Base-by-base conservation (phyloP, 2,329 filamentous ascomycete genomes). In the Rhinocladiella mackenziei region DNA sequence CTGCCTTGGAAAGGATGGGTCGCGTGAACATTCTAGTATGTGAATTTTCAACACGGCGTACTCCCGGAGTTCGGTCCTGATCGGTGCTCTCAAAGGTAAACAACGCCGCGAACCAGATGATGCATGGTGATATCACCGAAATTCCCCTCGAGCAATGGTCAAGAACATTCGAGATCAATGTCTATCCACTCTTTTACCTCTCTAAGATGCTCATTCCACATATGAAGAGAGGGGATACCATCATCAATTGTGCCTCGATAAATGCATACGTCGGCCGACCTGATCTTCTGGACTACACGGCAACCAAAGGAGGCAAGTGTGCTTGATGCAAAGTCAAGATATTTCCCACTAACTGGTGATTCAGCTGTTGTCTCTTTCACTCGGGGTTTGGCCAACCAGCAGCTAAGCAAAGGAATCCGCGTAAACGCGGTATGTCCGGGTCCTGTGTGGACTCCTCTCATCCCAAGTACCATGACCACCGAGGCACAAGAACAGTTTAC, bases 191-290 rank as follows among this genome's bases (percentile, higher is more conserved):
- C 70, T 92, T 89, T 72, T 91, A 81, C 68, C 72, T 91, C 25
- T 76, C 85, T 48, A 92, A 92, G 64, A 87, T 89, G 60, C 67
- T 75, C 9, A 72, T 92, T 8, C 80, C 80, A 1, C 83, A 89
- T 65, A 84, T 92, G 80, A 77, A 78, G 59, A 63, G 65, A n/a
- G 86, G 87, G 25, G 75, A 79, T 43, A 81, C 79, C 18, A 88
- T 94, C 62, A 88, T 94, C 74, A 92, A 91, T 70, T 89, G 87
- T 61, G 81, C 85, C 32, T 89, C 84, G 22, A 82, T 92, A 62
- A 91, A 91, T 62, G 84, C 82, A 18, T 92, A 91, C 66, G 77
- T 89, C 45, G 86, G 86, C 28, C 83, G 85, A 1, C 82, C 83
- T 0, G 86, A 91, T 57, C 74, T 91, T 2, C 76, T 92, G 36